phyloP scores from a whole-genome alignment of 805 yeast species.

The Hyphopichia homilentoma region DNA sequence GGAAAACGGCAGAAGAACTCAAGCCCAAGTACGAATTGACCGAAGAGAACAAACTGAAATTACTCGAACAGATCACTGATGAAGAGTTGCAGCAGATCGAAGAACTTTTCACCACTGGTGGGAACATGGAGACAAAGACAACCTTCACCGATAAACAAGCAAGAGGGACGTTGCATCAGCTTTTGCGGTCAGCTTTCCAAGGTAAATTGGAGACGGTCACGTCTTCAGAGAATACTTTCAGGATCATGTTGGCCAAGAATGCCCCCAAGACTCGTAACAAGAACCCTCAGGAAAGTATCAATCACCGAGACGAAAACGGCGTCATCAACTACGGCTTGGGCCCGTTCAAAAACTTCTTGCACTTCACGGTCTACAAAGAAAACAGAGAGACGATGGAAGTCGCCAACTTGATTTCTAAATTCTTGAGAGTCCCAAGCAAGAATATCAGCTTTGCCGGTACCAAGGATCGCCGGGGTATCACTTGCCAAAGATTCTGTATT shows the following conservation, averaged over 20 bases:
- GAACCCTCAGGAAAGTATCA: constrained; percentile 33
- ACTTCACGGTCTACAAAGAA: constrained; percentile 83
- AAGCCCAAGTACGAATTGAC: constrained; percentile 39
- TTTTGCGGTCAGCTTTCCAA: constrained; percentile 69
- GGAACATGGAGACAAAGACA: constrained; percentile 53
- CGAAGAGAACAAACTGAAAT: constrained; percentile 42
- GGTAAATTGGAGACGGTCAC: constrained; percentile 79
- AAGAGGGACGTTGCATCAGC: constrained; percentile 78
- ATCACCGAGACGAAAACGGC: constrained; percentile 45
- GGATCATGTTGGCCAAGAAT: constrained; percentile 51
- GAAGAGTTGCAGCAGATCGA: constrained; percentile 57
- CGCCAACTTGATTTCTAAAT: constrained; percentile 66
- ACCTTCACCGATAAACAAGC: constrained; percentile 60
- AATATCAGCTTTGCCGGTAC: constrained; percentile 86
- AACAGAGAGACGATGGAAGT: constrained; percentile 98
- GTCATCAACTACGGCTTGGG: constrained; percentile 73
- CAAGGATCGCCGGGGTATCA: constrained; percentile 93
- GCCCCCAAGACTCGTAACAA: constrained; percentile 30
- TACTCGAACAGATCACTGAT: constrained; percentile 56
- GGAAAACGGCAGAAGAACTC: constrained; percentile 15
- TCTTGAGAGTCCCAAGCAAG: constrained; percentile 71
- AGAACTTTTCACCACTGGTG: constrained; percentile 51
- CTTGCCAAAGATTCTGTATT: constrained; percentile 78
- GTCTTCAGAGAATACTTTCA: constrained; percentile 60
- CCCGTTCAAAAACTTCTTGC: constrained; percentile 61